Percentiles rank a stretch among this genome's conserved stretches.
Conservation (phyloP, 805 yeast genomes). For the Spathaspora sp. region DNA sequence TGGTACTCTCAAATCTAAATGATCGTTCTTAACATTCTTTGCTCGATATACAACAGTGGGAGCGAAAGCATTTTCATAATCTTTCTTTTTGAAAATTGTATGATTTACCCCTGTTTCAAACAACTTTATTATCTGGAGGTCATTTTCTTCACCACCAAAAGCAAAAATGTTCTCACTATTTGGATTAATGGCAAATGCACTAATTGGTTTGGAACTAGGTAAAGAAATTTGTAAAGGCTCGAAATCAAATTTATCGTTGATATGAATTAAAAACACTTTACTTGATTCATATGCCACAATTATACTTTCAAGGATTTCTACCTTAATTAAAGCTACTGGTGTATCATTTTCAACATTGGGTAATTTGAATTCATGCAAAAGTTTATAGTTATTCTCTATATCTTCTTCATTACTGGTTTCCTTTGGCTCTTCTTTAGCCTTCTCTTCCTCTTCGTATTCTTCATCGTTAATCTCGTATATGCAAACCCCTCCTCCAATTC, state of each 20-base stretch:
- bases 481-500: conserved; percentile 41
- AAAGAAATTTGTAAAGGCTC: conserved; percentile 31
- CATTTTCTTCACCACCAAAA: conserved; percentile 83
- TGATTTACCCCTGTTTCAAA: conserved; percentile 20
- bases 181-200: conserved; percentile 48
- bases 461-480: conserved; percentile 30
- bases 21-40: conserved; percentile 79
- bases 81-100: conserved; percentile 14
- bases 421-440: conserved; percentile 29
- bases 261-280: conserved; percentile 35
- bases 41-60: conserved; percentile 54
- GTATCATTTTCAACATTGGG: conserved; percentile 15
- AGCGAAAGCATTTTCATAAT: conserved; percentile 19
- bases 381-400: conserved; percentile 29
- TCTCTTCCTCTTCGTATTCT: conserved; percentile 28
- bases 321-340: conserved; percentile 30
- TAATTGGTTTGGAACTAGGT: conserved; percentile 41
- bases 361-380: conserved; percentile 28
- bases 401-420: conserved; percentile 8
- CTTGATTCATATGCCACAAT: conserved; percentile 47
- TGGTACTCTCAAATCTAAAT: conserved; percentile 76
- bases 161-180: conserved; percentile 55
- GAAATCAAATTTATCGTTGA: conserved; percentile 22
- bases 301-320: conserved; percentile 26
- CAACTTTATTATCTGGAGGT: conserved; percentile 49